phyloP scores from a whole-genome alignment of 2,329 filamentous ascomycete genomes.

The Colletotrichum destructivum region DNA sequence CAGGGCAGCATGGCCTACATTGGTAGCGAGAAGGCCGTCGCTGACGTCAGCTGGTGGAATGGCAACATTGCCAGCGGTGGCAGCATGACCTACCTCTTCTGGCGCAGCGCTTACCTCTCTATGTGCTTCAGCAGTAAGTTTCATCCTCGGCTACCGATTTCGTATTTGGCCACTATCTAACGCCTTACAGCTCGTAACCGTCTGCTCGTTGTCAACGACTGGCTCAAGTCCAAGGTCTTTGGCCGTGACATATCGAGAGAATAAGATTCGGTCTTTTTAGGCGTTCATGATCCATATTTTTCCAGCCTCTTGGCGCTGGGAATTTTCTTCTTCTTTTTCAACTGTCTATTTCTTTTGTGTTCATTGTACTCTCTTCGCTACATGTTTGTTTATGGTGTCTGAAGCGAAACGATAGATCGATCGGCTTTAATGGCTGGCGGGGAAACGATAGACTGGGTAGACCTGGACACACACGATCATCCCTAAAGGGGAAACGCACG shows the following conservation, averaged over 20 bases:
- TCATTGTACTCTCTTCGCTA: conserved; percentile 16
- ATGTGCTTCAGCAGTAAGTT: conserved; percentile 99
- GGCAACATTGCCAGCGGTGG: conserved; percentile 96
- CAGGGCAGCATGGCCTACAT: conserved; percentile 98
- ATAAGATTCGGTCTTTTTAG: conserved; percentile 58
- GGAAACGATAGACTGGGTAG: conserved; percentile 40
- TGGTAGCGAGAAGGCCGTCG: conserved; percentile 96
- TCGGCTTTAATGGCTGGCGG: conserved; percentile 41
- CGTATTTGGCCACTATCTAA: conserved; percentile 32
- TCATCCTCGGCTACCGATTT: background rate
- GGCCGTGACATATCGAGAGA: conserved; percentile 94
- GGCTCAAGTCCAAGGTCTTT: conserved; percentile 97
- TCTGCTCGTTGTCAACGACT: conserved; percentile 92
- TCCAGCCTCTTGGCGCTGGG: conserved; percentile 28
- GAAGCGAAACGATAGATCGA: conserved; percentile 42
- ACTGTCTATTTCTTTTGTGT: conserved; percentile 30
- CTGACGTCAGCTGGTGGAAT: conserved; percentile 97
- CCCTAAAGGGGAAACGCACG: conserved; percentile 17
- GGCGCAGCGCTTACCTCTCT: conserved; percentile 96
- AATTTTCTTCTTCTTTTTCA: background rate
- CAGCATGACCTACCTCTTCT: conserved; percentile 97
- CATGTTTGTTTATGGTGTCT: conserved; percentile 36
- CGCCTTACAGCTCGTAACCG: conserved; percentile 83
- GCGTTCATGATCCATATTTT: conserved; percentile 30
- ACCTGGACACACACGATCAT: conserved; percentile 34